These are phyloP conservation scores for Aspergillus sp. DNA, from an alignment of 2,329 filamentous ascomycete genomes.

Conservation along the genomic window DNA sequence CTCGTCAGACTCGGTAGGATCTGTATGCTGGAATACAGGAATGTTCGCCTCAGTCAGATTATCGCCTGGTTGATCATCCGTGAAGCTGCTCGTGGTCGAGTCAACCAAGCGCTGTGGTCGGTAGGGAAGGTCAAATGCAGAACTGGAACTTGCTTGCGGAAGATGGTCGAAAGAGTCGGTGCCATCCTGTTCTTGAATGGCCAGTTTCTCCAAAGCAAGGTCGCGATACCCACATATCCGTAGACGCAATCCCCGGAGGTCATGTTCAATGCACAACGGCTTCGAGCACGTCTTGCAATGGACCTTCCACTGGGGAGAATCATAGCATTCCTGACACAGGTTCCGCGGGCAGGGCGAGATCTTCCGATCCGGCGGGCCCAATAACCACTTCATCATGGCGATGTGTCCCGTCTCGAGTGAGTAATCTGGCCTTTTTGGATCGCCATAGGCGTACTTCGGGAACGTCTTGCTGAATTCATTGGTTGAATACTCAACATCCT, in stretches of 20 bases:
- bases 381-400: conserved; percentile 41
- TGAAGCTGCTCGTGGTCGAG: conserved; percentile 30
- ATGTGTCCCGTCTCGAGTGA: conserved; percentile 34
- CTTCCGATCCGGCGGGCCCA: conserved; percentile 42
- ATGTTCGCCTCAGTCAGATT: conserved; percentile 18
- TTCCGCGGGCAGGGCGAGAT: conserved; percentile 48
- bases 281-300: conserved; percentile 52
- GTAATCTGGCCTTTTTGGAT: conserved; percentile 34
- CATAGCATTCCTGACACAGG: conserved; percentile 52
- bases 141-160: conserved; percentile 8
- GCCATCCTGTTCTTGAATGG: conserved; percentile 25
- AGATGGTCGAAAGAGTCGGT: conserved; percentile 6
- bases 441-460: conserved; percentile 34
- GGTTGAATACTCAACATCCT: conserved; percentile 48
- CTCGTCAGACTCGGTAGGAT: conserved; percentile 14
- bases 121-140: conserved; percentile 24
- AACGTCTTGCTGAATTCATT: conserved; percentile 37
- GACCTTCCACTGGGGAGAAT: conserved; percentile 54
- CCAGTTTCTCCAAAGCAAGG: conserved; percentile 44
- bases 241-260: conserved; percentile 50
- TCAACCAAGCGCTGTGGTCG: conserved; percentile 23
- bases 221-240: conserved; percentile 53
- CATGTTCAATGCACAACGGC: conserved; percentile 54
- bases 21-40: conserved; percentile 14
- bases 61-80: conserved; percentile 25